A percentile compares a stretch with the other conserved stretches of the same genome.
These are phyloP conservation scores for Pythium scleroteichum DNA, from an alignment of 352 stramenopile genomes.

Conservation along the genomic window DNA sequence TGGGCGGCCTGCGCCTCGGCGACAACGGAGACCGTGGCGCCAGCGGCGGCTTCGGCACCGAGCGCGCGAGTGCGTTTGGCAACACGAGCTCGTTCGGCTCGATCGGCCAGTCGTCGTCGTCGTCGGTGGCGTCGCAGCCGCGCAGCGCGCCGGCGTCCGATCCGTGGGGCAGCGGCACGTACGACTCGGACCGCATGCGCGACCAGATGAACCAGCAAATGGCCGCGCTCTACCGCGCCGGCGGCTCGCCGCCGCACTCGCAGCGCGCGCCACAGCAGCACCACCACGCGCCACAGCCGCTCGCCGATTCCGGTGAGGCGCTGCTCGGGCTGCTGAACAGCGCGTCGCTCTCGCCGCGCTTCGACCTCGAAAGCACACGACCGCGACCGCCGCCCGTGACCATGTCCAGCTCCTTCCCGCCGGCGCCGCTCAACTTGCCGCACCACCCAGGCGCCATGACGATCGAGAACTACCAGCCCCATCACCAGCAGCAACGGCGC, in stretches of 20 bases:
- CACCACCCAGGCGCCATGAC: conserved; percentile 14
- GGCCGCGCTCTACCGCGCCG: conserved; percentile 57
- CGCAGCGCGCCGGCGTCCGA: conserved; percentile 1
- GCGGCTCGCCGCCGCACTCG: conserved; percentile 14
- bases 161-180: conserved; percentile 20
- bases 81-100: conserved; percentile 19
- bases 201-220: conserved; percentile 84
- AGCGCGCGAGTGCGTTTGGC: conserved; percentile 7
- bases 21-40: neutral
- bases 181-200: conserved; percentile 34
- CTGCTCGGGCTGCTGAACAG: conserved; percentile 44
- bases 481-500: conserved; percentile 22
- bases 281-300: conserved; percentile 28
- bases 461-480: conserved; percentile 17
- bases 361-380: conserved; percentile 18
- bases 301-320: conserved; percentile 38
- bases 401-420: conserved; percentile 24
- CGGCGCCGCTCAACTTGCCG: conserved; percentile 8
- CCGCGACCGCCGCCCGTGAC: conserved; percentile 17
- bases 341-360: conserved; percentile 2
- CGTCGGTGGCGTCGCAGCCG: neutral
- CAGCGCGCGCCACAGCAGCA: conserved; percentile 22
- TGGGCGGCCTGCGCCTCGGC: conserved; percentile 36
- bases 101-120: conserved; percentile 17
- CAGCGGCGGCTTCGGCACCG: neutral